phyloP scores from a whole-genome alignment of 306 rosid species.

The Castanea mollissima region DNA sequence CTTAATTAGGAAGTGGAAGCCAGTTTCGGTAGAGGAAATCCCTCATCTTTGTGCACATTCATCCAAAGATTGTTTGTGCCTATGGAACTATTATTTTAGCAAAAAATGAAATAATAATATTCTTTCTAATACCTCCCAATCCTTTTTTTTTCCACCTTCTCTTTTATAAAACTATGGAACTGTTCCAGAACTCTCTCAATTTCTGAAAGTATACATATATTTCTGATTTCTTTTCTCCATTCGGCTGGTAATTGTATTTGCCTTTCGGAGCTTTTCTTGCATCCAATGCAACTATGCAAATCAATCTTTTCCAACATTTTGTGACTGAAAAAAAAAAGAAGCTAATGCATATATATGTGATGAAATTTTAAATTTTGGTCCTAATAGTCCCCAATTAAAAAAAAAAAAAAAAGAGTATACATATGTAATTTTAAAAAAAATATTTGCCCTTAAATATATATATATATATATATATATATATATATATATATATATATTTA shows the following conservation, averaged over 20 bases:
- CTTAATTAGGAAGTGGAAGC: background rate
- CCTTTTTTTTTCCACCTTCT: background rate
- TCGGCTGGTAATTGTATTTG: background rate
- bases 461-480: no score
- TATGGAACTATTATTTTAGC: background rate
- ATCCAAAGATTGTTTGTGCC: background rate
- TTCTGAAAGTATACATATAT: background rate
- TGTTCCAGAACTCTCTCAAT: background rate
- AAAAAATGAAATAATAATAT: background rate
- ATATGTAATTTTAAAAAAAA: no score
- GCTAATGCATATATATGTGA: no score
- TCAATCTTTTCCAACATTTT: background rate
- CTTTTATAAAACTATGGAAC: background rate
- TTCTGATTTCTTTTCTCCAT: background rate
- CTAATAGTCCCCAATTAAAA: no score
- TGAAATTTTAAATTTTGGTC: no score
- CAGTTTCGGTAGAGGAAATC: background rate
- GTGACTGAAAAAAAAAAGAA: no score
- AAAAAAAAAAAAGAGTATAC: no score
- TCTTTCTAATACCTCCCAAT: background rate
- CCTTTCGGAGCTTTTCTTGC: background rate
- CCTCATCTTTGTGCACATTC: background rate
- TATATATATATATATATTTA: no score
- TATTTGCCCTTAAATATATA: no score
- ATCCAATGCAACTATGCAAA: background rate